Evolutionary conservation across 345 rosid species (phyloP).

Genomic region (Salix suchowensis): DNA sequence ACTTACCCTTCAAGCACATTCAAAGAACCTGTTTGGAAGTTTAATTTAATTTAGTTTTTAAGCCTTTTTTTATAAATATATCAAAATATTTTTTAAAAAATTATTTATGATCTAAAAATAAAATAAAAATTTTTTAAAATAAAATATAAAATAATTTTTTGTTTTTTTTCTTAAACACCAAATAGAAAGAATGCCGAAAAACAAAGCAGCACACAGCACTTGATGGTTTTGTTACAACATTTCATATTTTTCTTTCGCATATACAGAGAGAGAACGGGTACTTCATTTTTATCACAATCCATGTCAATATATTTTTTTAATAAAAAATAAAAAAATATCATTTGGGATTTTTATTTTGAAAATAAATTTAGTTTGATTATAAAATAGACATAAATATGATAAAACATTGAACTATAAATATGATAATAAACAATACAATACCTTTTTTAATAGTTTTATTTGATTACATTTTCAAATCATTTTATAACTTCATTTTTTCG

Average conservation of each 20-base stretch:
- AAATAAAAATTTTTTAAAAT: too few species aligned
- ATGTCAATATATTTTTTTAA: neutral
- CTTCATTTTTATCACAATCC: neutral
- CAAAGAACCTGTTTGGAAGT: too few species aligned
- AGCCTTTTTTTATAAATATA: too few species aligned
- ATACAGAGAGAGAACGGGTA: accelerated
- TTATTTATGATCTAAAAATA: too few species aligned
- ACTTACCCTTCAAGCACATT: neutral
- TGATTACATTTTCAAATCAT: neutral
- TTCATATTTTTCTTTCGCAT: neutral
- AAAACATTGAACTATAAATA: neutral
- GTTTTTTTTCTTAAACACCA: too few species aligned
- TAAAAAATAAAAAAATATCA: too few species aligned
- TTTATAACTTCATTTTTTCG: neutral
- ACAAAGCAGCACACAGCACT: too few species aligned
- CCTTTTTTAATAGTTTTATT: neutral
- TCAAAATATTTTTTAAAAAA: too few species aligned
- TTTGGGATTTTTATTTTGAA: neutral
- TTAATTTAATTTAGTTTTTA: too few species aligned
- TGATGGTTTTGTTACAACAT: neutral
- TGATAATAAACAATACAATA: neutral
- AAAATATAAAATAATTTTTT: too few species aligned
- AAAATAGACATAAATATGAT: neutral
- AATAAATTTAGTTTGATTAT: neutral
- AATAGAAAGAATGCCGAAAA: too few species aligned